phyloP scores from a whole-genome alignment of 352 stramenopile species.

The Phytopythium boreale region DNA sequence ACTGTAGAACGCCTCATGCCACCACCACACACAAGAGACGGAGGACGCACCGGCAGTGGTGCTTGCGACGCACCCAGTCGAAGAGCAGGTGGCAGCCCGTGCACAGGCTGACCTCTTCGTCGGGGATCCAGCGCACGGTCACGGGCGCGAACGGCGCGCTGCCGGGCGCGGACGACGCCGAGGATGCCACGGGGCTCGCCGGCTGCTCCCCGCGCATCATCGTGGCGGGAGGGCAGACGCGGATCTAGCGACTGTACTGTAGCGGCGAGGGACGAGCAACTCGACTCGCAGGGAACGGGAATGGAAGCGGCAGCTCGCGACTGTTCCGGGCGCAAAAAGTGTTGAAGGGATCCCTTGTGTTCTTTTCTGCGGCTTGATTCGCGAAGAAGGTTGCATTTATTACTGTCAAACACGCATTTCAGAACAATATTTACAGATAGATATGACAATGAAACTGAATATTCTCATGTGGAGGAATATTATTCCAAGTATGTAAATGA shows the following conservation, averaged over 20 bases:
- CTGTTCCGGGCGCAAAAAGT: background rate
- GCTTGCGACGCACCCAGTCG: slow-evolving; percentile 87
- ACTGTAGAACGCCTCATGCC: too few species aligned
- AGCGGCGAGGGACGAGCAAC: background rate
- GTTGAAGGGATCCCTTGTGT: background rate
- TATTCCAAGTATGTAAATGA: too few species aligned
- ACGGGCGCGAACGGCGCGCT: slow-evolving; percentile 23
- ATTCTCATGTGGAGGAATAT: background rate
- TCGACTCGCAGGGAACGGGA: background rate
- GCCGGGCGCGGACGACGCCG: background rate
- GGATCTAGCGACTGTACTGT: background rate
- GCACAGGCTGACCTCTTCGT: slow-evolving; percentile 79
- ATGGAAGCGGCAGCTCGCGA: background rate
- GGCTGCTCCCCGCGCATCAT: slow-evolving; percentile 9
- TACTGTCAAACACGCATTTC: background rate
- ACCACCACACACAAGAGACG: background rate
- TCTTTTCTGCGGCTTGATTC: background rate
- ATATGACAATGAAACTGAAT: background rate
- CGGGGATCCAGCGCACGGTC: slow-evolving; percentile 82
- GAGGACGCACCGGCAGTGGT: slow-evolving; percentile 74
- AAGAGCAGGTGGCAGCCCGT: slow-evolving; percentile 78
- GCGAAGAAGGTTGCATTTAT: background rate
- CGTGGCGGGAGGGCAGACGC: background rate
- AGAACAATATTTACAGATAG: background rate
- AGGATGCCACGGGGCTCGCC: background rate